Base-by-base conservation (phyloP, 2,329 filamentous ascomycete genomes). In the Alternaria panax region DNA sequence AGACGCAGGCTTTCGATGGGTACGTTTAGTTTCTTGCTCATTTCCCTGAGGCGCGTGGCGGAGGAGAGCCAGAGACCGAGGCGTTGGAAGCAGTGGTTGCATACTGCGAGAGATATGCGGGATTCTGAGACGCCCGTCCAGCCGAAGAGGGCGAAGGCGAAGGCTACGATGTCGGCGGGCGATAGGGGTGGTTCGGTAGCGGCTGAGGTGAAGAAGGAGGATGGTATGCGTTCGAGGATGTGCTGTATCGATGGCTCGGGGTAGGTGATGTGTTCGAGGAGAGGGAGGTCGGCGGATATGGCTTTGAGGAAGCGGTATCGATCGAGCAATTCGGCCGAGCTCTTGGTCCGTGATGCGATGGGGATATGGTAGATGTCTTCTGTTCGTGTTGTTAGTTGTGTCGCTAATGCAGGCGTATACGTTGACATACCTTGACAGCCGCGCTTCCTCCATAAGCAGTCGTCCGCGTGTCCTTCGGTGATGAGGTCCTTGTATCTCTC, bases 31-130 rank as follows among this genome's bases (percentile, higher is more conserved):
- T 75, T 78, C 48, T 66, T 57, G 62, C 69, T 72, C 70, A 75
- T 77, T 40, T 75, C 71, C 38, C 71, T 68, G n/a, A 76, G 55
- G 7, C 72, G 70, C 7, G 68, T 56, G 38, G 70, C 68, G 0
- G 67, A 66, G 76, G 96, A 98, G 82, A 99, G 90, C 95, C 95
- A 99, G 2, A 99, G 83, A 0, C 95, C 95, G 0, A 98, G 83
- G 1, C 93, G 88, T 59, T 95, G 88, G 72, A 96, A 91, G 75
- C 95, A 99, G 20, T 92, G 91, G 59, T 90, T 86, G 77, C 95
- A 99, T 5, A 88, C 88, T 6, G 91, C 89, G 16, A 94, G 86
- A 60, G 92, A 90, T 40, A 89, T 87, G 22, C 90, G 86, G 1
- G 87, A 80, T 55, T 73, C 88, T 77, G 70, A 88, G 79, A 73